Evolutionary conservation across 176 grass and related monocot genomes (phyloP), one percentile per base, ranked within the genome.

Genomic region (Ananas comosus): DNA sequence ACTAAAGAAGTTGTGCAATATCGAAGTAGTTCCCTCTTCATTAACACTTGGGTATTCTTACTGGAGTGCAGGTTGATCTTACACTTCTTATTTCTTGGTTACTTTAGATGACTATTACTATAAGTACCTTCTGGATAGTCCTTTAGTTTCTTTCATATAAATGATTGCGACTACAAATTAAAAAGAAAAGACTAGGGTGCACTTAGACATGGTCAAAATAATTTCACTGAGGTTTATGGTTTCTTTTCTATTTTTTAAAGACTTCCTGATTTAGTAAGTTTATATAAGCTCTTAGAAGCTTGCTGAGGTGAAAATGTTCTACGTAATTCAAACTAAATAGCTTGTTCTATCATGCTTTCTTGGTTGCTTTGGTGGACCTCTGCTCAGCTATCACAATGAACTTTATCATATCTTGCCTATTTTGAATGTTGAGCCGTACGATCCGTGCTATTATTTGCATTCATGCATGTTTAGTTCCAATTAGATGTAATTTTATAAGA

Each of bases 11-110:
- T 69, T 88, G 42, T 99, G 94, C 69, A 78, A 80, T 63, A 23
- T 93, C 53, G 80, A 93, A 88, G 75, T 80, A 12, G 82, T 93
- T 61, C 78, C 89, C 70, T 78, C 93, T 71, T 70, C 68, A 22
- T 70, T 99, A 78, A 91, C 84, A 51, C 82, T 99, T 74, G 84
- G 87, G 76, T 99, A 99, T 81, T 90, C 94, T 3, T 93, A 91
- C 51, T 99, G 86, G 86, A 69, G 82, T 53, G 89, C 87, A 83
- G 89, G 94, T 99, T 33, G 75, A 89, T 84, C 73, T 78, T 12
- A 50, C 72, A 49, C 21, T 64, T 76, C 16, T 74, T 68, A 6
- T 69, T 64, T 7, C 71, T 82, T 49, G 13, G 33, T 58, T 17
- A 59, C 72, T 63, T 57, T 0, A 65, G 79, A 47, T 78, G 28